Evolutionary conservation across 345 rosid genomes (phyloP).

Genomic region (Anacardium occidentale): DNA sequence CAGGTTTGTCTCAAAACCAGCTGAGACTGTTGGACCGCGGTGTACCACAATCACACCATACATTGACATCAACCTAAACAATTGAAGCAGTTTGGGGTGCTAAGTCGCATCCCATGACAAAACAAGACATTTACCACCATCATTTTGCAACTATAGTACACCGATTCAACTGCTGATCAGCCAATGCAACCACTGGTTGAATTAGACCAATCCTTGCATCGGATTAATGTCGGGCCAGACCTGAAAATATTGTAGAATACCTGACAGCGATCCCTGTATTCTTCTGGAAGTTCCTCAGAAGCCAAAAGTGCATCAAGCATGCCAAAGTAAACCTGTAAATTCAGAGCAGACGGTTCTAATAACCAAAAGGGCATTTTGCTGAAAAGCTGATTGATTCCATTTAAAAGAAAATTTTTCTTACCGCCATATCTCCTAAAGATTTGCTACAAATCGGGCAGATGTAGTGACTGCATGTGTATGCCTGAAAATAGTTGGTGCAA

Average conservation of each 20-base stretch:
- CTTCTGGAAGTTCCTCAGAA: constrained; percentile 61
- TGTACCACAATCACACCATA: too few relatives aligned
- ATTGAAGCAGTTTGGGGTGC: too few relatives aligned
- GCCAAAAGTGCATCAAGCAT: constrained; percentile 62
- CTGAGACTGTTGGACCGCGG: too few relatives aligned
- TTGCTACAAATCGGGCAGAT: constrained; percentile 66
- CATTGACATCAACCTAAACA: too few relatives aligned
- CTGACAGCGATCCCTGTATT: constrained; percentile 55
- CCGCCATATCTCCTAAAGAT: constrained; percentile 67
- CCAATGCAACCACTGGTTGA: too few relatives aligned
- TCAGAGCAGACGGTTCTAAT: not conserved
- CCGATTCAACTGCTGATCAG: too few relatives aligned
- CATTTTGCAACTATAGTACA: too few relatives aligned
- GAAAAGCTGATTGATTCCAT: not conserved
- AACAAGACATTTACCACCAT: too few relatives aligned
- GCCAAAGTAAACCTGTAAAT: constrained; percentile 54
- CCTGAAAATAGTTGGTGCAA: constrained; percentile 32
- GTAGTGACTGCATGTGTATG: constrained; percentile 63
- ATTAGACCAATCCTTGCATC: too few relatives aligned
- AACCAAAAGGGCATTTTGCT: not conserved
- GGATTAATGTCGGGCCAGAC: too few relatives aligned
- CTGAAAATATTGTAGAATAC: constrained; percentile 15
- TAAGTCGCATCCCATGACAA: too few relatives aligned
- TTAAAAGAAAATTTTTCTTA: constrained; percentile 25
- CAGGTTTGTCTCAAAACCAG: too few relatives aligned